Evolutionary conservation across 768 basidiomycete genomes (phyloP).

Genomic region (Naganishia vaughanmartiniae): DNA sequence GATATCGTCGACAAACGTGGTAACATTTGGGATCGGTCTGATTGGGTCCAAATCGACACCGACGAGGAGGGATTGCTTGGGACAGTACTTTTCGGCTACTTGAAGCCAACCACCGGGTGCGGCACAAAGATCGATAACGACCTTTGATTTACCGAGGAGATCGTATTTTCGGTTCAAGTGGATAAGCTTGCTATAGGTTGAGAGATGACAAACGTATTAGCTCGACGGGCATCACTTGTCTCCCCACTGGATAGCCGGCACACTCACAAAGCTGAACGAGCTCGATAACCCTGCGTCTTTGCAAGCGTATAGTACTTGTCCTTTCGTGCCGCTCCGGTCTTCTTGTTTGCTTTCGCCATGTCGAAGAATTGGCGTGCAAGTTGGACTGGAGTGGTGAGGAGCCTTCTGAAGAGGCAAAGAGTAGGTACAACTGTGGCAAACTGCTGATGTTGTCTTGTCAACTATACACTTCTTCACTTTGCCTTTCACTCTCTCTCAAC

Average conservation of each 20-base stretch:
- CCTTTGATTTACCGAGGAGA: conserved; percentile 76
- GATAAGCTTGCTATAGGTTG: conserved; percentile 79
- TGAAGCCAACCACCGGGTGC: conserved; percentile 99
- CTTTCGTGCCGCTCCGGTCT: conserved; percentile 74
- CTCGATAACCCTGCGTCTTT: conserved; percentile 98
- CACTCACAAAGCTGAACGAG: conserved; percentile 76
- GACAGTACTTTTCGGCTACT: conserved; percentile 97
- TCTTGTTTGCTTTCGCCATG: conserved; percentile 53
- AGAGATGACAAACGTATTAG: background rate
- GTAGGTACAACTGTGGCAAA: background rate
- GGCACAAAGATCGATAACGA: conserved; percentile 95
- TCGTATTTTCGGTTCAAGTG: conserved; percentile 97
- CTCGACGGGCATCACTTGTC: background rate
- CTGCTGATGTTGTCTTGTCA: background rate
- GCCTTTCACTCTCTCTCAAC: background rate
- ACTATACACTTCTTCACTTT: background rate
- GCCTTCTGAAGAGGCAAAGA: background rate
- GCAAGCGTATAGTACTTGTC: conserved; percentile 98
- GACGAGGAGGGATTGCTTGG: conserved; percentile 82
- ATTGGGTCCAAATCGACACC: conserved; percentile 96
- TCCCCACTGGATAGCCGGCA: background rate
- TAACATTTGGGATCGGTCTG: conserved; percentile 86
- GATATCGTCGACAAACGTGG: conserved; percentile 90
- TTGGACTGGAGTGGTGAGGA: background rate
- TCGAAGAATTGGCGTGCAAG: background rate